Conservation (phyloP, 768 basidiomycete species). For the Pleurotus platypus region DNA sequence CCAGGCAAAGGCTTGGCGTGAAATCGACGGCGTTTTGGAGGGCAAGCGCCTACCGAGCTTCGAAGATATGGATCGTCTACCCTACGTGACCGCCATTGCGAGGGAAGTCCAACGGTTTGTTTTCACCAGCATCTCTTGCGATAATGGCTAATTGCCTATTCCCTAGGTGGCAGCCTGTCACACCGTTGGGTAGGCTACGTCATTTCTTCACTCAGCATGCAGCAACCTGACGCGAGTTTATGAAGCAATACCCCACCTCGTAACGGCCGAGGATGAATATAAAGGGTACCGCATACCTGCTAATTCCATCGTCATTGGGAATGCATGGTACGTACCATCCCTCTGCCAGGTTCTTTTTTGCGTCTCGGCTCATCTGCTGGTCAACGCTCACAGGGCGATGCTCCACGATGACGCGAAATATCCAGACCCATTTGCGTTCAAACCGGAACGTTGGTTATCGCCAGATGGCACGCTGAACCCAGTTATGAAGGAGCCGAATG, state of each 20-base stretch:
- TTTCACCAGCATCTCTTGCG: not conserved
- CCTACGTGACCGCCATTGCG: constrained; percentile 18
- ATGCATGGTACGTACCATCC: constrained; percentile 25
- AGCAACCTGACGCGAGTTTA: not conserved
- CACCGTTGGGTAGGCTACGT: not conserved
- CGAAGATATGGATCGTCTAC: constrained; percentile 14
- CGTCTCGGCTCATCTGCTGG: too few relatives aligned
- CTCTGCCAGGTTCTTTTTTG: not conserved
- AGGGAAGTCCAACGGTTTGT: constrained; percentile 17
- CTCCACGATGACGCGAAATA: constrained; percentile 49
- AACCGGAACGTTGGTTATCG: constrained; percentile 52
- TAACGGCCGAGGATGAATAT: constrained; percentile 40
- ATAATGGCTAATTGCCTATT: not conserved
- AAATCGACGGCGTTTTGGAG: constrained; percentile 22
- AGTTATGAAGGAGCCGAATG: constrained; percentile 13
- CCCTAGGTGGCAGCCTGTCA: constrained; percentile 1
- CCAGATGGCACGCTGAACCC: constrained; percentile 11
- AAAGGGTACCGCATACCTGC: constrained; percentile 43
- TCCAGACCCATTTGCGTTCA: constrained; percentile 47
- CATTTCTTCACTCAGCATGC: not conserved
- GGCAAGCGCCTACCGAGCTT: constrained; percentile 18
- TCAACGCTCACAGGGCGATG: constrained; percentile 29
- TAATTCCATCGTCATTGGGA: constrained; percentile 30
- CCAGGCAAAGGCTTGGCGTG: constrained; percentile 19
- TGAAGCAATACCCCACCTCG: constrained; percentile 28